Conservation (phyloP, 768 basidiomycete genomes). For the Ramaria sp. region DNA sequence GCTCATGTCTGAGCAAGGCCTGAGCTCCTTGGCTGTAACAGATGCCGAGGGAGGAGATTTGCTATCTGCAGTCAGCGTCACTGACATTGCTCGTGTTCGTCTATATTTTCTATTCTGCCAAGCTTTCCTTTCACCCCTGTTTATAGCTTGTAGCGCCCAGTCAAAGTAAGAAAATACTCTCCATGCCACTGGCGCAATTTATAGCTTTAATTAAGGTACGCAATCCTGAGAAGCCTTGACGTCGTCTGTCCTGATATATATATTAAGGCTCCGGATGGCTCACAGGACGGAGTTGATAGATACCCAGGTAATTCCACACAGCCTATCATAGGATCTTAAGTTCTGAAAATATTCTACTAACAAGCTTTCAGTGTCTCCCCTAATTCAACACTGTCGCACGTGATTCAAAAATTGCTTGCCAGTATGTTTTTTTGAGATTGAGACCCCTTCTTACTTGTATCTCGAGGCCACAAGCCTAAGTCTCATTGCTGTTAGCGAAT, state of each 20-base stretch:
- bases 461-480: slow-evolving; percentile 5
- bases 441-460: not conserved
- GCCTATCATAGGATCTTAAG: not conserved
- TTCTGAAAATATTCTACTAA: not conserved
- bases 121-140: not conserved
- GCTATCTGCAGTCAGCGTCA: slow-evolving; percentile 71
- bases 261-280: slow-evolving; percentile 55
- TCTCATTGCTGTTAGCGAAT: slow-evolving; percentile 38
- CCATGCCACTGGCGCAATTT: slow-evolving; percentile 57
- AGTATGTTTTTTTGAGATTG: slow-evolving; percentile 38
- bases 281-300: slow-evolving; percentile 66
- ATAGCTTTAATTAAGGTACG: slow-evolving; percentile 61
- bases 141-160: slow-evolving; percentile 65
- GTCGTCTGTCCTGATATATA: slow-evolving; percentile 4
- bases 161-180: slow-evolving; percentile 67
- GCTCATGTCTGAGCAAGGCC: slow-evolving; percentile 77
- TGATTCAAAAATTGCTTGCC: slow-evolving; percentile 72
- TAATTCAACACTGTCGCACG: slow-evolving; percentile 51
- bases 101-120: not conserved
- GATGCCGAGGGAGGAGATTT: slow-evolving; percentile 51
- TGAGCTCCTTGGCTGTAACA: slow-evolving; percentile 71
- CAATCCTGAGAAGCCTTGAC: not conserved
- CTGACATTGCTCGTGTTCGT: slow-evolving; percentile 65
- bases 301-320: slow-evolving; percentile 46
- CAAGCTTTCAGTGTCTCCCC: slow-evolving; percentile 68